Conservation (phyloP, 2,329 filamentous ascomycete genomes). For the Penicillium sclerotigenum region DNA sequence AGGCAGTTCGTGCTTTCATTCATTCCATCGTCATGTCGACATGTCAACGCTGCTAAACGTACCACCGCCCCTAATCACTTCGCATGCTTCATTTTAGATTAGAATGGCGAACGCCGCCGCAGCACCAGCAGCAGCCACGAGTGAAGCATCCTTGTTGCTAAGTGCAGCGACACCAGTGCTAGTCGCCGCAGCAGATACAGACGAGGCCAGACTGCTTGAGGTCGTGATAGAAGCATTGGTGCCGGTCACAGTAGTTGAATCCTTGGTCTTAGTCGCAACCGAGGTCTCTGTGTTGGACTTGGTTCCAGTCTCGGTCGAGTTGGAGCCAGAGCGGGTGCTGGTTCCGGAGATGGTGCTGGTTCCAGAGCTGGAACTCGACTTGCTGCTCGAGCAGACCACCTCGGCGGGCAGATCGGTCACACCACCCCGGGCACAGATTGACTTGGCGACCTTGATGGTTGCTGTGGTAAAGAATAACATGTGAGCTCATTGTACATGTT, state of each 20-base stretch:
- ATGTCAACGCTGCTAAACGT: background rate
- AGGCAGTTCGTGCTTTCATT: background rate
- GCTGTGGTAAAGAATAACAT: conserved; percentile 19
- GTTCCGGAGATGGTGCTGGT: background rate
- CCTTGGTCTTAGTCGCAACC: conserved; percentile 15
- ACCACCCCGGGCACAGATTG: conserved; percentile 40
- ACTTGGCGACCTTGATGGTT: conserved; percentile 35
- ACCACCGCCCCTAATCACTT: too few relatives aligned
- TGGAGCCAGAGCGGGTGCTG: background rate
- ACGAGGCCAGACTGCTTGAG: conserved; percentile 9
- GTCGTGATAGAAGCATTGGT: conserved; percentile 11
- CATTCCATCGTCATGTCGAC: background rate
- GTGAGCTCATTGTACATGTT: background rate
- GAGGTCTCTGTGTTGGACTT: conserved; percentile 9
- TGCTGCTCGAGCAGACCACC: conserved; percentile 26
- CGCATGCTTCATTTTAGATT: conserved; percentile 15
- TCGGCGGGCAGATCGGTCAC: conserved; percentile 35
- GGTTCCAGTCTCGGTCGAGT: background rate
- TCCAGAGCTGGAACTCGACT: background rate
- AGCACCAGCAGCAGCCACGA: conserved; percentile 31
- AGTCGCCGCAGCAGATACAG: conserved; percentile 27
- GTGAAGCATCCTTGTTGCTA: conserved; percentile 24
- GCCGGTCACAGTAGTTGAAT: conserved; percentile 13
- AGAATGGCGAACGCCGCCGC: conserved; percentile 32
- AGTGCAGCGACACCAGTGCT: conserved; percentile 22